Conservation (phyloP, 2,329 filamentous ascomycete genomes). For the Aspergillus glaucus region DNA sequence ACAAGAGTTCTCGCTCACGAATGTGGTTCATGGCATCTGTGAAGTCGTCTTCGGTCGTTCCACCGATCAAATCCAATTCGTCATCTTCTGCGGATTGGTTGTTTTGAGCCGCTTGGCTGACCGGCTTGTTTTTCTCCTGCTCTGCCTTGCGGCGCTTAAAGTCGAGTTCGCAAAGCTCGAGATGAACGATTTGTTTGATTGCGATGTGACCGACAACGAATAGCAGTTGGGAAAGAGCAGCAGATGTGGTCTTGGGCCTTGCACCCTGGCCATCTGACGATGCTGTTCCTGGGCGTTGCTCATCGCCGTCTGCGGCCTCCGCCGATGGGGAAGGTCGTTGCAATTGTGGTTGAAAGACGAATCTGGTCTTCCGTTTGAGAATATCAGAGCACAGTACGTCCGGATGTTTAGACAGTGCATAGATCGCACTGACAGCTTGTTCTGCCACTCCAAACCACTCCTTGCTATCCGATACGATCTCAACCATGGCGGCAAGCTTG, state of each 20-base stretch:
- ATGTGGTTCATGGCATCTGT: conserved; percentile 81
- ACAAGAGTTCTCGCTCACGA: conserved; percentile 75
- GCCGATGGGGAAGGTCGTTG: conserved; percentile 23
- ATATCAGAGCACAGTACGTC: conserved; percentile 90
- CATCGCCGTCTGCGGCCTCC: conserved; percentile 23
- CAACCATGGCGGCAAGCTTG: conserved; percentile 75
- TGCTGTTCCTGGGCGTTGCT: conserved; percentile 29
- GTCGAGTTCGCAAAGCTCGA: conserved; percentile 94
- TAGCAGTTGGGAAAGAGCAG: conserved; percentile 79
- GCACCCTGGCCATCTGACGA: conserved; percentile 30
- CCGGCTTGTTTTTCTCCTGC: conserved; percentile 43
- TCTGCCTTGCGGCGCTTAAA: conserved; percentile 84
- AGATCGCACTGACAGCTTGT: conserved; percentile 93
- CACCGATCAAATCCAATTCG: conserved; percentile 92
- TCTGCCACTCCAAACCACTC: conserved; percentile 95
- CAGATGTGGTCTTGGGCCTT: conserved; percentile 59
- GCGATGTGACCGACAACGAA: conserved; percentile 96
- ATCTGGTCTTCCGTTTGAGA: conserved; percentile 75
- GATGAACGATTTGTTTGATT: conserved; percentile 97
- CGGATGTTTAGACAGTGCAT: conserved; percentile 86
- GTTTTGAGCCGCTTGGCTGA: conserved; percentile 39
- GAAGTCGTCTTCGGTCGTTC: conserved; percentile 91
- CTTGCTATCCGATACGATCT: conserved; percentile 80
- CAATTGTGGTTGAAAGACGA: conserved; percentile 59
- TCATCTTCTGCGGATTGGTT: conserved; percentile 64